Evolutionary conservation across 257 asterid genomes (phyloP).

Genomic region (Fraxinus anomala): DNA sequence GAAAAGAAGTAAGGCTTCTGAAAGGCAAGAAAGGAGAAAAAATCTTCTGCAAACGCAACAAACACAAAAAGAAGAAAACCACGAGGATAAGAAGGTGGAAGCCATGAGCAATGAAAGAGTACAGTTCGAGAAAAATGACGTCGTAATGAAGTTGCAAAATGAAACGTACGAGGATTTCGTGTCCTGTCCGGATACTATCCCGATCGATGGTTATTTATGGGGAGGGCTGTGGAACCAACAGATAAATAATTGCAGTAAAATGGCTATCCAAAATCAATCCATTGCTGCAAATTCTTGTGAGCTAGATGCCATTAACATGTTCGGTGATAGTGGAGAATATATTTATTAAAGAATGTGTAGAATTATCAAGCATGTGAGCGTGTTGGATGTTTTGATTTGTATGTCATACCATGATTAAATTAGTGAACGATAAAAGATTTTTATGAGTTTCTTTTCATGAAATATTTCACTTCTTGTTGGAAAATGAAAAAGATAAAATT

Average conservation of each 20-base stretch:
- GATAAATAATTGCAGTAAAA: conserved; percentile 36
- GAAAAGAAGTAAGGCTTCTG: conserved; percentile 17
- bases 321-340: conserved; percentile 32
- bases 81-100: not conserved
- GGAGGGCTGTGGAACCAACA: conserved; percentile 50
- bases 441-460: not conserved
- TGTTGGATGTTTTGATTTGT: not conserved
- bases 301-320: conserved; percentile 28
- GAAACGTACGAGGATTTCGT: conserved; percentile 16
- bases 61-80: not conserved
- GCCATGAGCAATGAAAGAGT: not conserved
- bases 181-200: conserved; percentile 34
- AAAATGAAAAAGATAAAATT: not conserved
- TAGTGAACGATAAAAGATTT: not conserved
- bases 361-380: not conserved
- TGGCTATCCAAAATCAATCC: conserved; percentile 9
- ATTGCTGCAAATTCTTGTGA: conserved; percentile 18
- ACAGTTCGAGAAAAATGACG: not conserved
- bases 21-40: conserved; percentile 20
- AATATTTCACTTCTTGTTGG: not conserved
- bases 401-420: not conserved
- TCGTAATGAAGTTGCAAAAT: not conserved
- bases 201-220: conserved; percentile 42
- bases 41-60: not conserved
- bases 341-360: conserved; percentile 28